Evolutionary conservation across 2,329 filamentous ascomycete species (phyloP), one percentile per base, ranked within the genome.

Genomic region (Lachnellula cervina): DNA sequence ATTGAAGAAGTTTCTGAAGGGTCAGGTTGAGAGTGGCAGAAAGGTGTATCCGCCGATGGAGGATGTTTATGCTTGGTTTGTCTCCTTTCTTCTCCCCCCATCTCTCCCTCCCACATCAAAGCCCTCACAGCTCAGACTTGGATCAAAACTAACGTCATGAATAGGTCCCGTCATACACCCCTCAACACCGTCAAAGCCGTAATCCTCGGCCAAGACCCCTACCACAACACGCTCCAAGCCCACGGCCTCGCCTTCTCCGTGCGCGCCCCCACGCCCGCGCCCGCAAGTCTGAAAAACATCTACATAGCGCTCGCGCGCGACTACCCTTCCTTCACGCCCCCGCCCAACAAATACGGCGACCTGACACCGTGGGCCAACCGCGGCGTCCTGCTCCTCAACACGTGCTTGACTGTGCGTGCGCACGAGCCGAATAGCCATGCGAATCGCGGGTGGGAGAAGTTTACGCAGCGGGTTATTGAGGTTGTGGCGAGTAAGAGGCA

Each of bases 231-330:
- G 71, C 95, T 95, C 72, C 94, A 99, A 78, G 94, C 94, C 50
- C 94, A 97, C 72, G 94, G 94, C 44, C 85, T 99, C 57, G 93
- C 89, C 70, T 99, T 99, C 79, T 96, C 90, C 48, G 92, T 97
- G 54, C 89, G 89, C 9, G 87, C 93, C 3, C 94, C 94, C 0
- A 96, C 90, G 0, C 83, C 83, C 4, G 90, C 93, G 1, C 94
- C 94, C 0, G 92, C 93, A 0, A 96, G 90, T 1, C 84, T 99
- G 16, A 83, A 84, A 66, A 99, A 99, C 75, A 97, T 99, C 76
- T 99, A 95, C 78, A 91, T 80, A 44, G 88, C 86, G 11, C 82
- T 99, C 55, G 85, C 88, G 68, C 91, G 88, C 54, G 92, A 97
- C 74, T 97, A 96, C 69, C 91, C 93, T 0, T 72, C 77, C 44